Evolutionary conservation across 2,329 filamentous ascomycete species (phyloP).

Genomic region (Epichloe coenophiala): DNA sequence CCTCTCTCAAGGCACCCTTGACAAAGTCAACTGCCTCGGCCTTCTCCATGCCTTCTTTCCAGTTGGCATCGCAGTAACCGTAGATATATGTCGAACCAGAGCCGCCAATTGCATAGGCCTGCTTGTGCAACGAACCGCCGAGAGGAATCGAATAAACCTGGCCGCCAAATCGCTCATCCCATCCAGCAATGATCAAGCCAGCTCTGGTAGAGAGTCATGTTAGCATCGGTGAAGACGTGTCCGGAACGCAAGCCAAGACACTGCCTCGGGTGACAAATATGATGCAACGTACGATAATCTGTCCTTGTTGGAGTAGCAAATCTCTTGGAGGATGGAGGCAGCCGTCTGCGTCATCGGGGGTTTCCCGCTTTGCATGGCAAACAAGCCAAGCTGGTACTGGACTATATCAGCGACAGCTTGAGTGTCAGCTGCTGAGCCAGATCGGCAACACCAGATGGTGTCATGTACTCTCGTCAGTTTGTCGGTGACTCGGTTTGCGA

Average conservation of each 20-base stretch:
- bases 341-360: constrained; percentile 88
- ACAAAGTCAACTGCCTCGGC: constrained; percentile 83
- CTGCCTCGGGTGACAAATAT: background rate
- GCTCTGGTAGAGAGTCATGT: constrained; percentile 42
- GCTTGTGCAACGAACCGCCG: constrained; percentile 94
- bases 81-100: constrained; percentile 99
- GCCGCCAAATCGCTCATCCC: constrained; percentile 86
- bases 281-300: constrained; percentile 54
- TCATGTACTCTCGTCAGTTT: constrained; percentile 98
- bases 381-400: constrained; percentile 88
- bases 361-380: constrained; percentile 80
- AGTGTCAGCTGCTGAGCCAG: constrained; percentile 92
- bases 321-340: constrained; percentile 90
- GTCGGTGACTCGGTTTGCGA: constrained; percentile 97
- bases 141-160: constrained; percentile 97
- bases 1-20: constrained; percentile 79
- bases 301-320: constrained; percentile 98
- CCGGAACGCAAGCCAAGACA: background rate
- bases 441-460: constrained; percentile 99
- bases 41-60: constrained; percentile 91
- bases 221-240: background rate
- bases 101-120: constrained; percentile 86
- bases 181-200: constrained; percentile 96
- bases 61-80: constrained; percentile 94
- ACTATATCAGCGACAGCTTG: constrained; percentile 98